phyloP scores from a whole-genome alignment of 2,329 filamentous ascomycete species.

The Diaporthe vexans region DNA sequence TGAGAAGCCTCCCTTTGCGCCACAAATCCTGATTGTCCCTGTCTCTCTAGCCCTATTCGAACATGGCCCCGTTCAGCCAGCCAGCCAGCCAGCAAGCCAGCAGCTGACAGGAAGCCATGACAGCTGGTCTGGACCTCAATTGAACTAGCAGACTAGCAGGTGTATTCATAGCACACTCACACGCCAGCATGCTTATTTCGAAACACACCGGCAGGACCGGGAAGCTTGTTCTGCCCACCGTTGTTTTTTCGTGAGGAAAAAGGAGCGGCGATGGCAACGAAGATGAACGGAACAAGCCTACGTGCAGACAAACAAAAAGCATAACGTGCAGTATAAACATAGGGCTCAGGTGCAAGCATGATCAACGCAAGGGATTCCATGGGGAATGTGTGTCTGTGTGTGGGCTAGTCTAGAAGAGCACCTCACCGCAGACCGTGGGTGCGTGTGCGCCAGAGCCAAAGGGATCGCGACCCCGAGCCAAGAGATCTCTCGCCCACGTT shows the following conservation, averaged over 20 bases:
- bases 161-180: not conserved
- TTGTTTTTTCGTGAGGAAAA: not conserved
- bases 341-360: not conserved
- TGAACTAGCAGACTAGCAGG: not conserved
- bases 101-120: not conserved
- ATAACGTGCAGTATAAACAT: not conserved
- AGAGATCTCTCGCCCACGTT: constrained; percentile 28
- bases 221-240: not conserved
- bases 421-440: not conserved
- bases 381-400: constrained; percentile 12
- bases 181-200: not conserved
- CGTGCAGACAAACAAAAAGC: not conserved
- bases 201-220: constrained; percentile 21
- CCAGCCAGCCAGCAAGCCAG: not conserved
- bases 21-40: not conserved
- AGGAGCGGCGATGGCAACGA: not conserved
- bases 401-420: not conserved
- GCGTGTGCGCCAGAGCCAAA: constrained; percentile 6
- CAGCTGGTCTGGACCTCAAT: too few species aligned
- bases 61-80: not conserved
- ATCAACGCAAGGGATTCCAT: constrained; percentile 23
- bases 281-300: not conserved
- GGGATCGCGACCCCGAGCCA: constrained; percentile 19
- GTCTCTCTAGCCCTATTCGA: constrained; percentile 3
- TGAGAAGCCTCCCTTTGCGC: constrained; percentile 30